Conservation (phyloP, 2,329 filamentous ascomycete genomes). For the Emergomyces orientalis region DNA sequence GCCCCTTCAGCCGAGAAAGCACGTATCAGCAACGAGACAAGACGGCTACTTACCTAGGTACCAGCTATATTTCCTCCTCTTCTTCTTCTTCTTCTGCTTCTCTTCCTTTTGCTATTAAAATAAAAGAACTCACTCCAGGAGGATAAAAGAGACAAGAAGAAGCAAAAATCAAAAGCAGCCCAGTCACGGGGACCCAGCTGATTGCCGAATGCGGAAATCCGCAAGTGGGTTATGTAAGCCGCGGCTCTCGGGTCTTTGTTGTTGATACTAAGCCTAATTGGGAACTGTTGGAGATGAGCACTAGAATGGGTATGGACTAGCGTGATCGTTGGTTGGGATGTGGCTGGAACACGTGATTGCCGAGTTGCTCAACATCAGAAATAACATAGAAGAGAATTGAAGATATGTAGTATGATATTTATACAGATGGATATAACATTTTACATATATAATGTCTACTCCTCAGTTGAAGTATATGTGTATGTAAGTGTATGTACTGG, state of each 20-base stretch:
- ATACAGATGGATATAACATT: no score
- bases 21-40: not conserved
- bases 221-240: not conserved
- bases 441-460: no score
- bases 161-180: not conserved
- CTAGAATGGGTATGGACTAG: not conserved
- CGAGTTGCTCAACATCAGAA: not conserved
- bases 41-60: not conserved
- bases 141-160: not conserved
- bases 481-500: no score
- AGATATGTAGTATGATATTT: no score
- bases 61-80: not conserved
- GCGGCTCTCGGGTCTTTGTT: not conserved
- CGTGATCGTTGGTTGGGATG: not conserved
- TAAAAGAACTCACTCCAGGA: not conserved
- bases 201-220: not conserved
- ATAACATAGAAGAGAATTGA: not conserved
- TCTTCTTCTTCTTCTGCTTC: not conserved
- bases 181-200: not conserved
- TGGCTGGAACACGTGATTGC: not conserved
- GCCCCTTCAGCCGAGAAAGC: not conserved
- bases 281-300: not conserved
- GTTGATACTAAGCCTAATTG: not conserved
- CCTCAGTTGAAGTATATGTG: no score
- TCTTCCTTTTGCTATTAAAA: not conserved